Conservation (phyloP, 2,329 filamentous ascomycete species). For the Paradendryphiella salina region DNA sequence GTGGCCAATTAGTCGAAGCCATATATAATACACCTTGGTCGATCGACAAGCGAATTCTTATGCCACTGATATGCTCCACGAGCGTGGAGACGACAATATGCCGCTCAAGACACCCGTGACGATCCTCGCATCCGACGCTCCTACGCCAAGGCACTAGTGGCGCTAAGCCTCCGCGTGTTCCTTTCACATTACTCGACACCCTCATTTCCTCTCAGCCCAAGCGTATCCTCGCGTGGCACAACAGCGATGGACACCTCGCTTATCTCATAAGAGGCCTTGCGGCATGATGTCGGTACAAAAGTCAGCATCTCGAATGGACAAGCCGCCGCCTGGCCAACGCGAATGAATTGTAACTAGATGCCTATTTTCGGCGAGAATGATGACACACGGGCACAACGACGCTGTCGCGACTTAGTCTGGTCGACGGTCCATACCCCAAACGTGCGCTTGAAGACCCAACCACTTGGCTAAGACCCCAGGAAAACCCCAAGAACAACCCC, state of each 20-base stretch:
- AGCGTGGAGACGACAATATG: too few species aligned
- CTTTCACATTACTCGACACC: neutral
- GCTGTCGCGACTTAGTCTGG: neutral
- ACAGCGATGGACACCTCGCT: neutral
- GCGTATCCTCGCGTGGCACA: neutral
- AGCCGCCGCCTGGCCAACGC: neutral
- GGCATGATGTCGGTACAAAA: neutral
- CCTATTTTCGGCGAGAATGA: neutral
- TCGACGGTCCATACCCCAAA: neutral
- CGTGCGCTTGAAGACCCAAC: neutral
- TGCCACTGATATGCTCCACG: neutral
- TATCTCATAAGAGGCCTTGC: too few species aligned
- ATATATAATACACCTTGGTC: neutral
- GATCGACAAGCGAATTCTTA: neutral
- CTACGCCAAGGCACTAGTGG: slow-evolving; percentile 9
- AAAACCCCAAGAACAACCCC: slow-evolving; percentile 19
- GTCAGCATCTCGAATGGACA: neutral
- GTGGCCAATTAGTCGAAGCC: neutral
- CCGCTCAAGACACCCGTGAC: neutral
- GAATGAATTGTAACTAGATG: neutral
- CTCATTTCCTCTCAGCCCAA: neutral
- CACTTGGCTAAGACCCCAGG: slow-evolving; percentile 1
- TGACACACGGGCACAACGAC: neutral
- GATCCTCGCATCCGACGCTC: neutral
- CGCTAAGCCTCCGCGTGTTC: neutral